These are phyloP conservation scores for Incumbomyces lentus DNA, from an alignment of 2,329 filamentous ascomycete genomes.

Conservation along the genomic window DNA sequence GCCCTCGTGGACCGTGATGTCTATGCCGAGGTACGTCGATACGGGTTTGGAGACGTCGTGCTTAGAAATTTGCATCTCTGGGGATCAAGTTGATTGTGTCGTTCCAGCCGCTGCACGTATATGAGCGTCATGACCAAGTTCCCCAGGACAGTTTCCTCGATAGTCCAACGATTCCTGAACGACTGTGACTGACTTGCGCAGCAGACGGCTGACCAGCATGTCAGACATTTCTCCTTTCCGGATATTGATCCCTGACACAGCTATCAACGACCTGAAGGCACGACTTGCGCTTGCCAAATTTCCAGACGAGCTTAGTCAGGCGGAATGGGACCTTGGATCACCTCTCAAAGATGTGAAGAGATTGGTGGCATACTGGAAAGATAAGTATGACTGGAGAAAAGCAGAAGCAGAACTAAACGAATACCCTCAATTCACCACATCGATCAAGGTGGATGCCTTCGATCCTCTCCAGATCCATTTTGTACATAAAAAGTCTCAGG, in stretches of 20 bases:
- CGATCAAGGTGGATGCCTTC: conserved; percentile 31
- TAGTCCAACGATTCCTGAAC: too few relatives aligned
- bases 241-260: conserved; percentile 26
- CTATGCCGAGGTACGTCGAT: too few relatives aligned
- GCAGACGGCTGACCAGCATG: conserved; percentile 7
- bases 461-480: conserved; percentile 30
- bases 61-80: too few relatives aligned
- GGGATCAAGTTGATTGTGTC: too few relatives aligned
- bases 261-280: conserved; percentile 26
- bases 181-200: conserved; percentile 2
- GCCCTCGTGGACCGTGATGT: too few relatives aligned
- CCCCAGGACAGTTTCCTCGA: too few relatives aligned
- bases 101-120: too few relatives aligned
- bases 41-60: too few relatives aligned
- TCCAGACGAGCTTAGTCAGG: conserved; percentile 31
- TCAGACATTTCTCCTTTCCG: conserved; percentile 21
- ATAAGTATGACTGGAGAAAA: conserved; percentile 28
- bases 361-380: conserved; percentile 27
- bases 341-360: conserved; percentile 29
- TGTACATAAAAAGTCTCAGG: conserved; percentile 24
- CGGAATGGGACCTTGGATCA: conserved; percentile 31
- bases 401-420: conserved; percentile 28
- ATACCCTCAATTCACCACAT: conserved; percentile 28
- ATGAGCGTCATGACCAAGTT: too few relatives aligned
- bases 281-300: conserved; percentile 28